Conservation (phyloP, 495 filamentous ascomycete genomes). For the Geoglossum glabrum region DNA sequence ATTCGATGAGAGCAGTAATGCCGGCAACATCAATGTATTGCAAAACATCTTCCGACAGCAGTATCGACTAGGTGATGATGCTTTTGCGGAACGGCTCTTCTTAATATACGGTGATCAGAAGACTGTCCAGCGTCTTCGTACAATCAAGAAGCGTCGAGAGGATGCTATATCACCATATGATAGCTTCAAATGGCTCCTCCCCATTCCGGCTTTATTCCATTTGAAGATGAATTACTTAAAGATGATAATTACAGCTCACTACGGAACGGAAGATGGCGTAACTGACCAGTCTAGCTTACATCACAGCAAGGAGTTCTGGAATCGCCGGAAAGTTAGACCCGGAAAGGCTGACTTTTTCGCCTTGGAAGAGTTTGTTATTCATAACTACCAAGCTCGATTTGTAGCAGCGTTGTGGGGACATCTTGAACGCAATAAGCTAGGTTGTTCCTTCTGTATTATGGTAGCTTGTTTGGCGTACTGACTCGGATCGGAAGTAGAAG, state of each 20-base stretch:
- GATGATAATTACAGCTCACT: slow-evolving; percentile 6
- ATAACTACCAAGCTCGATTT: no score
- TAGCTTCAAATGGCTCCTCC: slow-evolving; percentile 6
- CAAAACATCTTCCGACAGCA: no score
- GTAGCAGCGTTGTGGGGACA: no score
- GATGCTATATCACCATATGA: slow-evolving; percentile 5
- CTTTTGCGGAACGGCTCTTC: slow-evolving; percentile 6
- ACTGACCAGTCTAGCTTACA: slow-evolving; percentile 8
- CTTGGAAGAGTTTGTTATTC: no score
- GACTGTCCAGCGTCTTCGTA: slow-evolving; percentile 3
- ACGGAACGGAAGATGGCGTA: not conserved
- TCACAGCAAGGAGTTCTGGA: slow-evolving; percentile 6
- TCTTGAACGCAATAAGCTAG: no score
- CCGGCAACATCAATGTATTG: no score
- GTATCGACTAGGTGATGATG: not conserved
- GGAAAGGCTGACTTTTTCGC: no score
- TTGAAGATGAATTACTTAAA: slow-evolving; percentile 6
- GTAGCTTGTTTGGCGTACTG: no score
- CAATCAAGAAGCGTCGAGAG: slow-evolving; percentile 4
- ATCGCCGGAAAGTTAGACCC: no score
- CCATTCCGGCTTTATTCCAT: slow-evolving; percentile 9
- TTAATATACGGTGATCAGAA: slow-evolving; percentile 8
- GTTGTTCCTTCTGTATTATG: no score
- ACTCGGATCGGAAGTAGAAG: no score
- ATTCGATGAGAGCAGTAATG: no score